Percentiles rank a stretch among this genome's conserved stretches.
phyloP scores from a whole-genome alignment of 2,329 filamentous ascomycete species.

The Calonectria naviculata region DNA sequence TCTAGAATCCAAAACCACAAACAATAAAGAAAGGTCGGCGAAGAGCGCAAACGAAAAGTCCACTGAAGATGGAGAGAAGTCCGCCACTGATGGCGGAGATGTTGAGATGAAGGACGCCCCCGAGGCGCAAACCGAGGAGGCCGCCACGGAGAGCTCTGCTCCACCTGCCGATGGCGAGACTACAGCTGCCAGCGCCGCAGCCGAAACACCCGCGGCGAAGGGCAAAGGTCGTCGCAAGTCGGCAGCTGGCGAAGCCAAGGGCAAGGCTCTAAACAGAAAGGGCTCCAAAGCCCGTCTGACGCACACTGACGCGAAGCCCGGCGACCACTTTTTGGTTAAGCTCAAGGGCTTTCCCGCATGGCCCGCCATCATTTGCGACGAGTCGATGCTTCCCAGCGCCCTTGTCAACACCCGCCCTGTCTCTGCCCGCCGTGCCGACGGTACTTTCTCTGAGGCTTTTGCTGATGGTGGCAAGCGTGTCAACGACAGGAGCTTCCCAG shows the following conservation, averaged over 20 bases:
- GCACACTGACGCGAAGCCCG: constrained; percentile 85
- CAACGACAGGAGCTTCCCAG: constrained; percentile 86
- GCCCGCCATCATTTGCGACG: constrained; percentile 94
- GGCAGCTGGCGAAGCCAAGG: constrained; percentile 72
- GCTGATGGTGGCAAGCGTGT: constrained; percentile 88
- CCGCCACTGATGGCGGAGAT: constrained; percentile 45
- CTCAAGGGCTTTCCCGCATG: constrained; percentile 95
- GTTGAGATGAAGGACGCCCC: constrained; percentile 65
- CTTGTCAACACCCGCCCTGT: constrained; percentile 85
- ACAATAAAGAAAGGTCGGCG: constrained; percentile 43
- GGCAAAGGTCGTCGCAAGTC: constrained; percentile 79
- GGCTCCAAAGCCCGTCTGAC: constrained; percentile 78
- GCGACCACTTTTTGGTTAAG: constrained; percentile 91
- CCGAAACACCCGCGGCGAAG: constrained; percentile 46
- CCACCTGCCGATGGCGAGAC: constrained; percentile 40
- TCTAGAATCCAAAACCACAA: constrained; percentile 42
- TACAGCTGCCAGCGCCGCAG: constrained; percentile 36
- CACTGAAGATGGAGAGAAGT: constrained; percentile 39
- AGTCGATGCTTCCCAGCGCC: constrained; percentile 88
- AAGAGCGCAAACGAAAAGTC: constrained; percentile 44
- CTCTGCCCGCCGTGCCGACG: constrained; percentile 83
- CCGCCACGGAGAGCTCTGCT: constrained; percentile 38
- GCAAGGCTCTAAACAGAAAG: constrained; percentile 88
- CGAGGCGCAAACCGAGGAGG: constrained; percentile 45
- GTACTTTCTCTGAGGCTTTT: constrained; percentile 88